Evolutionary conservation across 176 grass and related monocot genomes (phyloP).

Genomic region (Ananas comosus): DNA sequence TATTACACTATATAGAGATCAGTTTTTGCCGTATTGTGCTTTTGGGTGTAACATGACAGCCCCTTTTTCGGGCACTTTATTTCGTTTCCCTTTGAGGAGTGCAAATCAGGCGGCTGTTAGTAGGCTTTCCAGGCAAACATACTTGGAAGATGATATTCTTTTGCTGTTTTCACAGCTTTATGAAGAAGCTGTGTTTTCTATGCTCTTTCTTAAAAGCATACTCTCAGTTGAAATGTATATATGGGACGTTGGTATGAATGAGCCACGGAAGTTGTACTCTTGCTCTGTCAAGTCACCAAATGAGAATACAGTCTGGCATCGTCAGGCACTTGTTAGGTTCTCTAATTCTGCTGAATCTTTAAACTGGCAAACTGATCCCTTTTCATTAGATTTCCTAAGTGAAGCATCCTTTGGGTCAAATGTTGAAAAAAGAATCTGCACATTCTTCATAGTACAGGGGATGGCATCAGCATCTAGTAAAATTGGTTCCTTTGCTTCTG

Average conservation of each 20-base stretch:
- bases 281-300: slow-evolving; percentile 49
- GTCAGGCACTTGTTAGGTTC: slow-evolving; percentile 66
- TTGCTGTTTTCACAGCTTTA: slow-evolving; percentile 65
- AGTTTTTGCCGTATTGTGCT: slow-evolving; percentile 65
- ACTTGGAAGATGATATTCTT: slow-evolving; percentile 73
- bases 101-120: slow-evolving; percentile 55
- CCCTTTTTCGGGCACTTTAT: slow-evolving; percentile 76
- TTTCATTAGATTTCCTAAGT: slow-evolving; percentile 59
- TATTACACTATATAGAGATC: slow-evolving; percentile 54
- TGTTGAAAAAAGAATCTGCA: slow-evolving; percentile 50
- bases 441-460: slow-evolving; percentile 72
- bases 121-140: slow-evolving; percentile 67
- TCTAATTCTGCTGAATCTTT: slow-evolving; percentile 38
- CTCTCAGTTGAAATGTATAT: slow-evolving; percentile 81
- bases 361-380: slow-evolving; percentile 52
- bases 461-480: slow-evolving; percentile 76
- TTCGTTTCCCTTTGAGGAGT: slow-evolving; percentile 84
- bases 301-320: slow-evolving; percentile 61
- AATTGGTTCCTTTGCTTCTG: slow-evolving; percentile 71
- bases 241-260: slow-evolving; percentile 56
- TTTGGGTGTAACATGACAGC: slow-evolving; percentile 85
- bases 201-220: slow-evolving; percentile 92
- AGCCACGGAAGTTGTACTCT: slow-evolving; percentile 65
- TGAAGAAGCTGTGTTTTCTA: slow-evolving; percentile 67
- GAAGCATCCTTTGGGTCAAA: slow-evolving; percentile 44